phyloP scores from a whole-genome alignment of 768 basidiomycete species.

The Sutorius australiensis region DNA sequence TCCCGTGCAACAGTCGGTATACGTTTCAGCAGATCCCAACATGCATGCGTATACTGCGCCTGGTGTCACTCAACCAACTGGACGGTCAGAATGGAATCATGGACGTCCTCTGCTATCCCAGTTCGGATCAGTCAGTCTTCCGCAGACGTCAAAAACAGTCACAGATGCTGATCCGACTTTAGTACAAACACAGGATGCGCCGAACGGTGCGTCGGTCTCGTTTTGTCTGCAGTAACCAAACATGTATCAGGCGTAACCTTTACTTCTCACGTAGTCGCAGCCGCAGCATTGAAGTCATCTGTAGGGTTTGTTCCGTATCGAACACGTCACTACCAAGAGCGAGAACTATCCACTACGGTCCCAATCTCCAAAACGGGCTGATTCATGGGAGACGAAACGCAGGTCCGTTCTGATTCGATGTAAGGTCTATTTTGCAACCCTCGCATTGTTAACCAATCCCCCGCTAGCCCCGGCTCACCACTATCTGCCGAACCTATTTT shows the following conservation, averaged over 20 bases:
- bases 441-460: not conserved
- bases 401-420: not conserved
- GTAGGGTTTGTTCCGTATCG: not conserved
- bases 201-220: not conserved
- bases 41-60: not conserved
- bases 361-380: not conserved
- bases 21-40: not conserved
- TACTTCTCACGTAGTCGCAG: not conserved
- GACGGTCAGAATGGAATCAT: too few relatives aligned
- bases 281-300: not conserved
- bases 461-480: slow-evolving; percentile 49
- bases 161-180: not conserved
- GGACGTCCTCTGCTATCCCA: not conserved
- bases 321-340: not conserved
- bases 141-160: not conserved
- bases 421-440: not conserved
- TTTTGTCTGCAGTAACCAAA: not conserved
- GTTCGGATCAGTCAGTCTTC: not conserved
- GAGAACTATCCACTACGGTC: not conserved
- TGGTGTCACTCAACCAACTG: not conserved
- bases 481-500: slow-evolving; percentile 50
- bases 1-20: too few relatives aligned
- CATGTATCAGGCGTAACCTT: too few relatives aligned
- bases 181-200: not conserved
- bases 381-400: not conserved